Conservation (phyloP, 164 flowering plant species). For the Houttuynia cordata region DNA sequence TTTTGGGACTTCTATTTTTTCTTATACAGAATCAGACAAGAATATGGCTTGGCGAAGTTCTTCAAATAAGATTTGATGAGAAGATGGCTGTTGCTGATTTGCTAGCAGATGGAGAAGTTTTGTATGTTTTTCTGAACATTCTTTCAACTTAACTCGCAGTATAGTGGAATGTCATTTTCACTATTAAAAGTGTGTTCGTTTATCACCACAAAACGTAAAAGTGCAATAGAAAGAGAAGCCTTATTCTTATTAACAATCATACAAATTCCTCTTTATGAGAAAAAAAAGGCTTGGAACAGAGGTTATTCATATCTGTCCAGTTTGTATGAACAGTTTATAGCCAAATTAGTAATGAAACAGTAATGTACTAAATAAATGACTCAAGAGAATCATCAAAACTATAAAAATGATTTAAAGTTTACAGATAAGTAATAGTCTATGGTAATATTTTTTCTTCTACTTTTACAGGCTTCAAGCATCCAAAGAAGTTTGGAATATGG, state of each 20-base stretch:
- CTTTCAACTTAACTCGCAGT: not conserved
- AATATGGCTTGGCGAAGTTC: conserved; percentile 68
- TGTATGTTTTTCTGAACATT: conserved; percentile 26
- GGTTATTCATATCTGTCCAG: too few species aligned
- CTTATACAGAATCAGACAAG: conserved; percentile 43
- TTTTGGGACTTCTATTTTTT: not conserved
- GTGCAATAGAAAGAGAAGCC: not conserved
- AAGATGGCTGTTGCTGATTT: conserved; percentile 33
- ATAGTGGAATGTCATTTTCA: not conserved
- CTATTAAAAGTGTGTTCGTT: not conserved
- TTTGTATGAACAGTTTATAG: too few species aligned
- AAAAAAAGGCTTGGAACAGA: too few species aligned
- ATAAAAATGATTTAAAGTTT: not conserved
- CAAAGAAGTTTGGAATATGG: conserved; percentile 38
- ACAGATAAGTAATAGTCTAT: too few species aligned
- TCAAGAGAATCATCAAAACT: too few species aligned
- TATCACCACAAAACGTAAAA: not conserved
- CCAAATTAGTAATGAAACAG: too few species aligned
- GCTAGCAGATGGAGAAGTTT: conserved; percentile 55
- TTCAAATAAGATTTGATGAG: conserved; percentile 44
- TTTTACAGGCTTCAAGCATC: conserved; percentile 44
- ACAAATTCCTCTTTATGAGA: too few species aligned
- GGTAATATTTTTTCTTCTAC: not conserved
- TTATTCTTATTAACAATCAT: too few species aligned
- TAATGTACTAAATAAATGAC: too few species aligned